Evolutionary conservation across 106 monocot species (phyloP).

Genomic region (Dendrobium nobile): DNA sequence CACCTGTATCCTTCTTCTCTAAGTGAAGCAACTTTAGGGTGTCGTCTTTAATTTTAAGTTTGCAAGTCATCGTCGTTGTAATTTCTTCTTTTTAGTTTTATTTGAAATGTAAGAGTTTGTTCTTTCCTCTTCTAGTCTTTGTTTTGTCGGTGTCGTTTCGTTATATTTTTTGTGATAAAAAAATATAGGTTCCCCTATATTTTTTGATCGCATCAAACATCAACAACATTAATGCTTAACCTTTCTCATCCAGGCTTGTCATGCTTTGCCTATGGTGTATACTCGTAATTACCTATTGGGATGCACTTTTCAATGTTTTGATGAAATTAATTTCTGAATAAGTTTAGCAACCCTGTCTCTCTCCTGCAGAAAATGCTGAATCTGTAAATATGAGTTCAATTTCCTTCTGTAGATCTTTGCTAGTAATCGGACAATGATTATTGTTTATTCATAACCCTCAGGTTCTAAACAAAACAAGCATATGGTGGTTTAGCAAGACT

Average conservation of each 20-base stretch:
- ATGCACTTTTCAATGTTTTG: not conserved
- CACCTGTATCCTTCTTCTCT: too few species aligned
- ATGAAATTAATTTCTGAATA: not conserved
- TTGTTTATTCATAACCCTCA: slow-evolving; percentile 21
- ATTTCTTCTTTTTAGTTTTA: too few species aligned
- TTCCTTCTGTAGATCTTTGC: not conserved
- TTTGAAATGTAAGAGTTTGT: too few species aligned
- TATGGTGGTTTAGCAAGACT: slow-evolving; percentile 86
- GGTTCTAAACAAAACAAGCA: slow-evolving; percentile 96
- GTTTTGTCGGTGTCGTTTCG: too few species aligned
- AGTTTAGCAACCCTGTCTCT: not conserved
- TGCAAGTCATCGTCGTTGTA: too few species aligned
- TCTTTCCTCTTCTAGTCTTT: too few species aligned
- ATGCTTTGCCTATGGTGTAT: not conserved
- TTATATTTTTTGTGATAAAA: too few species aligned
- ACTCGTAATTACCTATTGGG: not conserved
- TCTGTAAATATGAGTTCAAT: not conserved
- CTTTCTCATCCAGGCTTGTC: not conserved
- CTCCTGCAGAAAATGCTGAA: not conserved
- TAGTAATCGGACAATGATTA: not conserved
- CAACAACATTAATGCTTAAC: not conserved
- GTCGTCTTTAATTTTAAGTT: too few species aligned
- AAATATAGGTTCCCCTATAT: too few species aligned
- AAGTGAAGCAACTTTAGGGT: too few species aligned
- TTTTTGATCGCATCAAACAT: too few species aligned